Base-by-base conservation (phyloP, 192 early-diverging fungal genomes). In the Phlyctochytrium bullatum region DNA sequence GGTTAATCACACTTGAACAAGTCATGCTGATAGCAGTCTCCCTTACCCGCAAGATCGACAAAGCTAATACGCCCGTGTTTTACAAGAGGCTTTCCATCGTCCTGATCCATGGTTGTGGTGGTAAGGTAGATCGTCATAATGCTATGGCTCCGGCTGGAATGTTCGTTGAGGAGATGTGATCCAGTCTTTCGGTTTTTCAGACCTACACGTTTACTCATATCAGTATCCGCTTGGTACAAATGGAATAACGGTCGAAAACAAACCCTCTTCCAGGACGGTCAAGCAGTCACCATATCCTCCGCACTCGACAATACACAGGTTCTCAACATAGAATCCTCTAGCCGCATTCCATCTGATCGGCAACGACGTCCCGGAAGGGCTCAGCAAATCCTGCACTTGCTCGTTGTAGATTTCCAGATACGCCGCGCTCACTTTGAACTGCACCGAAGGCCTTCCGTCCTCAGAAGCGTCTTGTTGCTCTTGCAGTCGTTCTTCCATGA, bases 371-470 rank as follows among this genome's bases (percentile, higher is more conserved):
- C 35, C 71, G 59, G 68, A 31, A 4, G 78, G 71, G 59, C 62
- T 76, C 58, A 86, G 40, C 47, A 86, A 72, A 58, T 86, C 84
- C 50, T 81, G 78, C 0, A 78, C 77, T 27, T 76, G 65, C 71
- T 86, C 84, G 56, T 86, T 86, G 66, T 83, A 86, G 34, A 86
- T 83, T 66, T 86, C 84, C 25, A 86, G 63, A 59, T 83, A 86
- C 20, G 71, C 67, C 12, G 78, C 77, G 24, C 70, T 51, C n/a
- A 83, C 59, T 33, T 35, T 51, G 52, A 27, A 73, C 24, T 65
- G 54, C 24, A 54, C 31, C 23, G 17, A 16, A n/a, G n/a, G n/a
- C n/a, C n/a, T n/a, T 1, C 27, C n/a, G 12, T 14, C 27, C 4
- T 12, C 58, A 14, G 47, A 20, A 20, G 52, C 58, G 20, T 47